Evolutionary conservation across 257 asterid species (phyloP).

Genomic region (Lycium ferocissimum): DNA sequence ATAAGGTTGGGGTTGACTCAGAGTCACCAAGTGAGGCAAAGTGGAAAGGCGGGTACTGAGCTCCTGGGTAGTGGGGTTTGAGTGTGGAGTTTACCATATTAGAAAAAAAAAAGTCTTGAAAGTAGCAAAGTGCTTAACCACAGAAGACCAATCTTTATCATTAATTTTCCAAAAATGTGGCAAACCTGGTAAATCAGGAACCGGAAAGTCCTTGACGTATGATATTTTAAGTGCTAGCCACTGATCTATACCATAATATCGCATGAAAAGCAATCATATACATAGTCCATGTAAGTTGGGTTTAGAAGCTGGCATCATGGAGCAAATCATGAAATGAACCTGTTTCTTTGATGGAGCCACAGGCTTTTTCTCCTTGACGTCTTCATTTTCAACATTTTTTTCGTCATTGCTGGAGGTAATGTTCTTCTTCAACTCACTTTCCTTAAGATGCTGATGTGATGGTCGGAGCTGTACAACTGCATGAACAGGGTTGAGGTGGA

Average conservation of each 20-base stretch:
- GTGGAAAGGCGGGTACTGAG: conserved; percentile 6
- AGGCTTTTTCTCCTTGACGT: conserved; percentile 50
- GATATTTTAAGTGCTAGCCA: conserved; percentile 15
- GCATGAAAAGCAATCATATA: background rate
- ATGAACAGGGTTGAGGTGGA: conserved; percentile 81
- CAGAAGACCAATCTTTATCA: background rate
- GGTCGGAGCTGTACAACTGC: conserved; percentile 90
- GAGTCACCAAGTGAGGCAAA: conserved; percentile 10
- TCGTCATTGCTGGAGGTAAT: conserved; percentile 39
- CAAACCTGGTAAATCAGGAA: conserved; percentile 21
- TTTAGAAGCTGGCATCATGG: conserved; percentile 14
- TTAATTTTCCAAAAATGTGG: background rate
- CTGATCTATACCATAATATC: conserved; percentile 5
- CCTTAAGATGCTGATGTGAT: conserved; percentile 58
- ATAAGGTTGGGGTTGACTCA: conserved; percentile 17
- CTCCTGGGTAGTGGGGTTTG: background rate
- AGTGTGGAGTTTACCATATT: background rate
- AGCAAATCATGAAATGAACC: conserved; percentile 45
- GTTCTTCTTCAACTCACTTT: conserved; percentile 49
- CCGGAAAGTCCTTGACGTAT: background rate
- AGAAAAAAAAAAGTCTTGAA: background rate
- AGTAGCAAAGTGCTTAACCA: background rate
- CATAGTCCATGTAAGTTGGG: background rate
- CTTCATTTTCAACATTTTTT: conserved; percentile 52
- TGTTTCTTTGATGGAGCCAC: conserved; percentile 54